A percentile compares a stretch with the other conserved stretches of the same genome.
These are phyloP conservation scores for Aspergillus neotritici DNA, from an alignment of 2,329 filamentous ascomycete genomes.

Conservation along the genomic window DNA sequence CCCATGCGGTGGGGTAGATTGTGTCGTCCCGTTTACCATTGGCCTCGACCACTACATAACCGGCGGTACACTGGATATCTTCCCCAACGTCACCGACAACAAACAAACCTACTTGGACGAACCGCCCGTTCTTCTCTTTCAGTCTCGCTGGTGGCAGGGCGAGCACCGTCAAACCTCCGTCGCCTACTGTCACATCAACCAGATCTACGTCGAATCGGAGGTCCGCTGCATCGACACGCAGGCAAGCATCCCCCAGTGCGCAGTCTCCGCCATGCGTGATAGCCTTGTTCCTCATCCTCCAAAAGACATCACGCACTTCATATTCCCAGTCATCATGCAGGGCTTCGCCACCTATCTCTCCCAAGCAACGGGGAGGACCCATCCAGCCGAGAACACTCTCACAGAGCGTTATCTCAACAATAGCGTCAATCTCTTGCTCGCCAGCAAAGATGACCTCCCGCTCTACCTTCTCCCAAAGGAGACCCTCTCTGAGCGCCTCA, in stretches of 20 bases:
- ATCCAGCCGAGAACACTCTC: not conserved
- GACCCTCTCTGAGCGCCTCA: not conserved
- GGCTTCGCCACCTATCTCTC: not conserved
- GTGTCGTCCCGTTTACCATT: not conserved
- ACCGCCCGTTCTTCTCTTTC: not conserved
- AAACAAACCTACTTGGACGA: not conserved
- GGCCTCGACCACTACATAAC: not conserved
- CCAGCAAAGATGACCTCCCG: not conserved
- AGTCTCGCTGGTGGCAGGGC: not conserved
- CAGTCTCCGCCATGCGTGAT: not conserved
- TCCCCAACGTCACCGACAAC: conserved; percentile 1
- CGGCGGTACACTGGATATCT: not conserved
- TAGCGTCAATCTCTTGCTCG: not conserved
- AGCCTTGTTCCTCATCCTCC: not conserved
- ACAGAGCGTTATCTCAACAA: conserved; percentile 2
- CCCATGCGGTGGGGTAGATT: not conserved
- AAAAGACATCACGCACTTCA: not conserved
- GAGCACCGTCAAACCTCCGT: not conserved
- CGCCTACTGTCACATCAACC: not conserved
- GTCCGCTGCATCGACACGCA: not conserved
- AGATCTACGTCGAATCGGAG: not conserved
- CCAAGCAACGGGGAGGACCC: not conserved
- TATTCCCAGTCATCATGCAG: not conserved
- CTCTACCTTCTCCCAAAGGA: not conserved
- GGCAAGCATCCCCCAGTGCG: not conserved